These are phyloP conservation scores for Colletotrichum viniferum DNA, from an alignment of 2,329 filamentous ascomycete species.

Conservation along the genomic window DNA sequence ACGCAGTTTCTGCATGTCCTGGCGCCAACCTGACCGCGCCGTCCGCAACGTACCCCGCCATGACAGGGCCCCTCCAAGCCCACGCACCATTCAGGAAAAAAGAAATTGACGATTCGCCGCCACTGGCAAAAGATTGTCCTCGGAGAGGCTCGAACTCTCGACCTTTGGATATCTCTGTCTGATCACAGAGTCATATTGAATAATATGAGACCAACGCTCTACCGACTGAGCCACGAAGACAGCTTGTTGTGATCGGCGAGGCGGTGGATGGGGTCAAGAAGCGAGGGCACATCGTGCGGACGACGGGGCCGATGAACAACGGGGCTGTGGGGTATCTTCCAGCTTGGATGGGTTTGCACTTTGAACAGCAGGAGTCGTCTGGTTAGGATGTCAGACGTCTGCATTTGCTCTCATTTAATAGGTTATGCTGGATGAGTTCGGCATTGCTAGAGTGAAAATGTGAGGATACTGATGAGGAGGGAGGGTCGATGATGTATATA, in stretches of 20 bases:
- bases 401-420: background rate
- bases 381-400: background rate
- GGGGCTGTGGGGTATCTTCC: background rate
- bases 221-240: background rate
- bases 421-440: background rate
- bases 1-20: background rate
- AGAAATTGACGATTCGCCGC: background rate
- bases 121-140: background rate
- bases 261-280: background rate
- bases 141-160: background rate
- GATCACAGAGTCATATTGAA: background rate
- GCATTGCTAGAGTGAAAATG: background rate
- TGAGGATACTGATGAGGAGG: background rate
- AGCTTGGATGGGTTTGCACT: background rate
- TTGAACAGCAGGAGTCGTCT: background rate
- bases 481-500: rapidly evolving
- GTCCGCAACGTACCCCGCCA: background rate
- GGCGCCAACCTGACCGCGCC: background rate
- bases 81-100: background rate
- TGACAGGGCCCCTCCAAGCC: background rate
- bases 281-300: background rate
- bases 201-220: conserved; percentile 1
- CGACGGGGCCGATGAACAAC: background rate
- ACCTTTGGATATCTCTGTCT: background rate
- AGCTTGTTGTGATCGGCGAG: background rate